Conservation (phyloP, 106 monocot species). For the Gastrodia elata region DNA sequence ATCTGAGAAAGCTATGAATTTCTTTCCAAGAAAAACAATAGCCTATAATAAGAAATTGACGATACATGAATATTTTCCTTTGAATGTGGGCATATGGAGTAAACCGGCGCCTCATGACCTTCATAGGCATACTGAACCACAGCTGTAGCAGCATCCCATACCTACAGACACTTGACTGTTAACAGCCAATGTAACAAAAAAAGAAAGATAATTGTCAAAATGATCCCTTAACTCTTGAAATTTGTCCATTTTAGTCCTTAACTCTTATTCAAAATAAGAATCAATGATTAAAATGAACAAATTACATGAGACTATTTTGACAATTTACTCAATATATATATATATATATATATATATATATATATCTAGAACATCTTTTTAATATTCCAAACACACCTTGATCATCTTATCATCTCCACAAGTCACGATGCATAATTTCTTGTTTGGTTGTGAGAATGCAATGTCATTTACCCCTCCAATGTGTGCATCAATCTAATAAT, state of each 20-base stretch:
- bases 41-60: conserved; percentile 5
- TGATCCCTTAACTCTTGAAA: too few species aligned
- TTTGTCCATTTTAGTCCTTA: too few species aligned
- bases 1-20: not conserved
- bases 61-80: conserved; percentile 45
- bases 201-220: not conserved
- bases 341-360: too few species aligned
- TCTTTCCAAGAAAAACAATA: not conserved
- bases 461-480: conserved; percentile 78
- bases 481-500: conserved; percentile 78
- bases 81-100: conserved; percentile 37
- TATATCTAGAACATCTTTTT: not conserved
- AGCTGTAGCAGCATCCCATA: conserved; percentile 35
- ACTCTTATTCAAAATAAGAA: too few species aligned
- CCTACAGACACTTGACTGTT: conserved; percentile 18
- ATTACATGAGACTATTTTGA: too few species aligned
- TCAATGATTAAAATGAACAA: too few species aligned
- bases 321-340: too few species aligned
- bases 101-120: conserved; percentile 45
- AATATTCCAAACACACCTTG: conserved; percentile 30
- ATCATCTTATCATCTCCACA: conserved; percentile 79
- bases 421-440: conserved; percentile 41
- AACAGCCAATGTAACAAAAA: not conserved
- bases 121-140: conserved; percentile 24
- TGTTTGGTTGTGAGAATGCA: conserved; percentile 55